Base-by-base conservation (phyloP, 768 basidiomycete species). In the Hemileccinum impolitum region DNA sequence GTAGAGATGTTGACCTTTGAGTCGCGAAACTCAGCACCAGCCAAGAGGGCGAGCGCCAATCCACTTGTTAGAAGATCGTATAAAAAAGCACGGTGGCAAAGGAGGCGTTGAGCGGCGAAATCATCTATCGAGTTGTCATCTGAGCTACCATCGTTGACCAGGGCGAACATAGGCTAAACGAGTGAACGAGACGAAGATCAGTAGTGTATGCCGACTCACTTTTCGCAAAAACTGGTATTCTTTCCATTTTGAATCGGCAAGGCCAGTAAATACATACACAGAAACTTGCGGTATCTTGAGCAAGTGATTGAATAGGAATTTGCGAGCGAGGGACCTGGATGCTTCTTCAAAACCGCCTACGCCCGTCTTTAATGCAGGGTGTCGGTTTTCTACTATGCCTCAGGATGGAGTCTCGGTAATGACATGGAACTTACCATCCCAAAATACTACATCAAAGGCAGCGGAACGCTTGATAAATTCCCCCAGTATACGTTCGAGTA, bases 391-490 rank as follows among this genome's bases (percentile, higher is more conserved):
- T 85, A 45, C 8, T 8, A 40, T 4, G 19, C 17, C 1, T 50
- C 37, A 54, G 43, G 13, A 10, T 11, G 9, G 35, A 19, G 13
- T 30, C 21, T 12, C 17, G 0, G 43, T n/a, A 9, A 23, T 26
- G 1, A 19, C 17, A 26, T 26, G 4, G 18, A 35, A 40, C 47
- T 34, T 47, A 80, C 85, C 71, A 49, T 79, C 64, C 72, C 77
- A 87, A 60, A 87, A 87, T 4, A 80, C 77, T 26, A 87, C 66
- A 30, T 86, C 81, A 45, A 86, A 84, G 28, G 73, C 72, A 0
- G 78, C 78, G 6, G 70, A 72, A 13, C 84, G 73, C 25, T 66
- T 69, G 14, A 68, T 60, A 48, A 84, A 76, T 32, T 82, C 71
- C 7, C 70, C 47, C 7, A 87, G 60, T 4, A 73, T 64, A n/a